Percentiles rank a stretch among this genome's conserved stretches.
Conservation (phyloP, 768 basidiomycete genomes). For the Termitomyces eurrhizus region DNA sequence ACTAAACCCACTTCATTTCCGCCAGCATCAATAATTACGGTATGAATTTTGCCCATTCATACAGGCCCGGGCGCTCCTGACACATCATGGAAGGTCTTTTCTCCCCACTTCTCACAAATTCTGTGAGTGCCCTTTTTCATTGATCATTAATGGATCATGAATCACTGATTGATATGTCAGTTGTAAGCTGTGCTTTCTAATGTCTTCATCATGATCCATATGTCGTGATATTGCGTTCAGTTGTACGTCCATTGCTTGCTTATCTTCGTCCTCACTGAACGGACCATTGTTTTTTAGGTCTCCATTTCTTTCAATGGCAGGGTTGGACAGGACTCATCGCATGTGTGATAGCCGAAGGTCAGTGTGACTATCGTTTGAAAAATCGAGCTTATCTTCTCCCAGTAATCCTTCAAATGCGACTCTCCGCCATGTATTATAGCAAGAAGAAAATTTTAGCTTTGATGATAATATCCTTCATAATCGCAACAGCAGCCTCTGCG, state of each 20-base stretch:
- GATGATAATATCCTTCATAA: conserved; percentile 40
- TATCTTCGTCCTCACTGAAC: not conserved
- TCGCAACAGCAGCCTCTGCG: conserved; percentile 35
- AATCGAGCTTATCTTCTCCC: not conserved
- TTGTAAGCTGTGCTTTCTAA: conserved; percentile 13
- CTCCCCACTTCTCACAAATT: conserved; percentile 31
- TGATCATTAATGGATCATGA: not conserved
- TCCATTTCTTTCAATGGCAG: conserved; percentile 53
- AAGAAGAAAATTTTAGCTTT: conserved; percentile 46
- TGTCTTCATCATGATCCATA: not conserved
- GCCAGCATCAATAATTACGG: conserved; percentile 53
- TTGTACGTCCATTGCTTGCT: conserved; percentile 20
- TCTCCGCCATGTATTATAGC: conserved; percentile 58
- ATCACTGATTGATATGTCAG: conserved; percentile 8
- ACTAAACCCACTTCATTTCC: not conserved
- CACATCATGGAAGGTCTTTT: conserved; percentile 33
- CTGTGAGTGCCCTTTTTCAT: conserved; percentile 26
- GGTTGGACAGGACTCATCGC: conserved; percentile 55
- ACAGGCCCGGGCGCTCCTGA: not conserved
- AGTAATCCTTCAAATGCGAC: conserved; percentile 60
- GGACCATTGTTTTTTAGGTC: conserved; percentile 24
- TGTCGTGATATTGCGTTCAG: conserved; percentile 10
- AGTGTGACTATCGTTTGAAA: conserved; percentile 9
- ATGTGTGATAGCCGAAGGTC: conserved; percentile 54
- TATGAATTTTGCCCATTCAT: conserved; percentile 13